Conservation (phyloP, 1,284 basidiomycete species). For the Singerocomus inundabilis region DNA sequence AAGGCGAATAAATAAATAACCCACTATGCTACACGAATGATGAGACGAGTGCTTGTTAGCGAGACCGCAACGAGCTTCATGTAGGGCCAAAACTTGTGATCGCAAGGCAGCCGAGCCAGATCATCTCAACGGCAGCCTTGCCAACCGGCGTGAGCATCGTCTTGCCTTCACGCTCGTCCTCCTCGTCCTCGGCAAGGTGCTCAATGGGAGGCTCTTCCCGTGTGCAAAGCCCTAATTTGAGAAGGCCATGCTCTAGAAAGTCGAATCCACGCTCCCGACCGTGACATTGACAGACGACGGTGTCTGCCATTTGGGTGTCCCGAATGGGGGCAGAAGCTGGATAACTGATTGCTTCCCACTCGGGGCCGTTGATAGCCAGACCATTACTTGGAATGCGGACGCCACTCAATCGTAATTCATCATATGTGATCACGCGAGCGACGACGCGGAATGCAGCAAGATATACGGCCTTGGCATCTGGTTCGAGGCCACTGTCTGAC, state of each 20-base stretch:
- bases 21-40: conserved; percentile 15
- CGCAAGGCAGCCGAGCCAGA: conserved; percentile 76
- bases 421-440: conserved; percentile 65
- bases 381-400: conserved; percentile 71
- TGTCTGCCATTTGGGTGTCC: conserved; percentile 26
- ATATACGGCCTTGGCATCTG: conserved; percentile 45
- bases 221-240: conserved; percentile 60
- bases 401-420: conserved; percentile 65
- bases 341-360: conserved; percentile 51
- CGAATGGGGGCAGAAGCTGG: conserved; percentile 1
- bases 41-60: not conserved
- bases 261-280: conserved; percentile 64
- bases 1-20: conserved; percentile 3
- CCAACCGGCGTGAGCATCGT: conserved; percentile 63
- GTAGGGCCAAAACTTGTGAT: conserved; percentile 60
- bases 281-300: conserved; percentile 61
- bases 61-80: conserved; percentile 9
- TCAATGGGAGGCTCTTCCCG: conserved; percentile 22
- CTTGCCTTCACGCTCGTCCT: conserved; percentile 39
- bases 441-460: conserved; percentile 63
- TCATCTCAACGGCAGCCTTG: conserved; percentile 75
- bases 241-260: conserved; percentile 67
- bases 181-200: conserved; percentile 34
- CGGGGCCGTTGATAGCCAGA: conserved; percentile 59
- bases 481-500: conserved; percentile 37